phyloP scores from a whole-genome alignment of 495 filamentous ascomycete species.

The Neurospora terricola region DNA sequence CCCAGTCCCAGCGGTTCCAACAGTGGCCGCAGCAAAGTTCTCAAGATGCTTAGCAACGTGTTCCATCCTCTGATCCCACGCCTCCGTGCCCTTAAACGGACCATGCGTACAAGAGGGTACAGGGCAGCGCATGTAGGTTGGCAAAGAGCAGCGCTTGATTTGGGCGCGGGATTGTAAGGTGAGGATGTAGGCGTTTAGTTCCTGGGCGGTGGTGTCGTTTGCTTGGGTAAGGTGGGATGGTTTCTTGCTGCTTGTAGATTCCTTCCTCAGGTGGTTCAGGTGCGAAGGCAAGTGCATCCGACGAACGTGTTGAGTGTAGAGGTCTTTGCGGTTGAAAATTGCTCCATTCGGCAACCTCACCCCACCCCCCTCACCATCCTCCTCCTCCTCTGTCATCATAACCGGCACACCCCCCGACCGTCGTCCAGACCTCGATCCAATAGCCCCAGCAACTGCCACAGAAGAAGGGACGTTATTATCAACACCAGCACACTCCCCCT shows the following conservation, averaged over 20 bases:
- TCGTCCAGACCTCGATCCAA: constrained; percentile 2
- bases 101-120: constrained; percentile 31
- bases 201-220: not conserved
- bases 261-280: constrained; percentile 28
- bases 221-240: not conserved
- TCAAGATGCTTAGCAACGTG: constrained; percentile 82
- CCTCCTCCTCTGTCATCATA: constrained; percentile 51
- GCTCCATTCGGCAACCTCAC: constrained; percentile 35
- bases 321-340: constrained; percentile 86
- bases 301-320: constrained; percentile 80
- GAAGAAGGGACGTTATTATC: constrained; percentile 3
- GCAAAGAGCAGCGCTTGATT: constrained; percentile 48
- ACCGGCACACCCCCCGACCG: constrained; percentile 18
- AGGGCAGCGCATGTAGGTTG: constrained; percentile 53
- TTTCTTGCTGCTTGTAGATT: constrained; percentile 3
- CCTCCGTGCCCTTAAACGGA: constrained; percentile 49
- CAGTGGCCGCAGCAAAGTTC: constrained; percentile 26
- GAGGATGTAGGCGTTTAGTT: constrained; percentile 3
- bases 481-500: constrained; percentile 46
- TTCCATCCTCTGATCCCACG: constrained; percentile 83
- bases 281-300: constrained; percentile 63
- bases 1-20: too few relatives aligned
- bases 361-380: not conserved
- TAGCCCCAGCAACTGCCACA: not conserved
- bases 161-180: constrained; percentile 49